Evolutionary conservation across 306 rosid genomes (phyloP).

Genomic region (Rosa multiflora): DNA sequence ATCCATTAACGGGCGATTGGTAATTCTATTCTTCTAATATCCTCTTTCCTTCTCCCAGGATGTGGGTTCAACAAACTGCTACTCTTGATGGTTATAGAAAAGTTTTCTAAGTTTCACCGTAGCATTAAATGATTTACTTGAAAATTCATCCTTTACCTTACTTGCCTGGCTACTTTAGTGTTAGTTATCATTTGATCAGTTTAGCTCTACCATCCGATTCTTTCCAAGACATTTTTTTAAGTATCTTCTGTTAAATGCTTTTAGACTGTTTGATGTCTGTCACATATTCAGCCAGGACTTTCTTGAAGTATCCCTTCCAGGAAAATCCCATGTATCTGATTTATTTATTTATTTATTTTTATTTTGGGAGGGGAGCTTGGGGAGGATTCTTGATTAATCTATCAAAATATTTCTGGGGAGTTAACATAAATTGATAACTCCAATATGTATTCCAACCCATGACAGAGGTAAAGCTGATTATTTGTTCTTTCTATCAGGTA

Average conservation of each 20-base stretch:
- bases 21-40: slow-evolving; percentile 35
- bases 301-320: background rate
- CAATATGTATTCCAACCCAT: background rate
- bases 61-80: too few species aligned
- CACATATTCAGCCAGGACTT: background rate
- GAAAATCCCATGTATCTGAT: background rate
- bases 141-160: background rate
- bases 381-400: background rate
- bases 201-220: background rate
- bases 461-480: background rate
- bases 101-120: too few species aligned
- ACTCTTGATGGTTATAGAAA: too few species aligned
- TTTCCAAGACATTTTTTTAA: background rate
- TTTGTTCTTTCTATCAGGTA: slow-evolving; percentile 59
- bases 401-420: background rate
- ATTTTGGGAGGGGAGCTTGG: background rate
- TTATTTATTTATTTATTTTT: background rate
- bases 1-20: slow-evolving; percentile 98
- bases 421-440: background rate
- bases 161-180: background rate
- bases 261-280: background rate
- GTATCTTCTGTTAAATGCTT: background rate
- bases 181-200: background rate
- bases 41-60: slow-evolving; percentile 13
- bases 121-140: background rate